Percentiles rank a stretch among this genome's conserved stretches.
These are phyloP conservation scores for Babesia sp. DNA, from an alignment of 169 alveolate genomes.

Conservation along the genomic window DNA sequence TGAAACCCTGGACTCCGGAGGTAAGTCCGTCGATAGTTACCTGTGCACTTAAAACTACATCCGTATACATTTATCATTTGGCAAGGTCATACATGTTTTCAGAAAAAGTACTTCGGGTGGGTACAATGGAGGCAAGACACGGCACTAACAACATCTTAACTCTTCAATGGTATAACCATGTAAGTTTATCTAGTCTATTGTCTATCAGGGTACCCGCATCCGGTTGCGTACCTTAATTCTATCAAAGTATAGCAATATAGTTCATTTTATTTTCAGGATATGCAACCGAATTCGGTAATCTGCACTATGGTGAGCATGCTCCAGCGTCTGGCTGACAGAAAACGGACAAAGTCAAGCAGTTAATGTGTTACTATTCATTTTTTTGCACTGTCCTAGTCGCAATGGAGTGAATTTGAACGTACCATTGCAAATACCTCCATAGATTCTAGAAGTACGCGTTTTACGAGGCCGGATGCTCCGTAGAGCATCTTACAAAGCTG, in stretches of 20 bases:
- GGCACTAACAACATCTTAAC: not conserved
- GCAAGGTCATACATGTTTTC: not conserved
- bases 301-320: slow-evolving; percentile 7
- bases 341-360: not conserved
- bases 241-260: not conserved
- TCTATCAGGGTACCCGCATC: not conserved
- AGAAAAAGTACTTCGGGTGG: slow-evolving; percentile 16
- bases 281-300: slow-evolving; percentile 3
- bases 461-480: not conserved
- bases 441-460: slow-evolving; percentile 18
- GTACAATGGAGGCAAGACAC: slow-evolving; percentile 16
- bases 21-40: no score
- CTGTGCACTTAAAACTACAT: not conserved
- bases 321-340: not conserved
- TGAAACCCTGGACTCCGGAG: slow-evolving; percentile 16
- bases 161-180: slow-evolving; percentile 16
- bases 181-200: not conserved
- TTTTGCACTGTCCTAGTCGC: not conserved
- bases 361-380: not conserved
- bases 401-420: not conserved
- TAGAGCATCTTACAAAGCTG: slow-evolving; percentile 39
- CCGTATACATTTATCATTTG: not conserved
- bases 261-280: slow-evolving; percentile 9
- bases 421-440: slow-evolving; percentile 28
- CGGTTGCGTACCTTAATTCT: not conserved